phyloP scores from a whole-genome alignment of 768 basidiomycete species.

The Cyclocybe aegerita region DNA sequence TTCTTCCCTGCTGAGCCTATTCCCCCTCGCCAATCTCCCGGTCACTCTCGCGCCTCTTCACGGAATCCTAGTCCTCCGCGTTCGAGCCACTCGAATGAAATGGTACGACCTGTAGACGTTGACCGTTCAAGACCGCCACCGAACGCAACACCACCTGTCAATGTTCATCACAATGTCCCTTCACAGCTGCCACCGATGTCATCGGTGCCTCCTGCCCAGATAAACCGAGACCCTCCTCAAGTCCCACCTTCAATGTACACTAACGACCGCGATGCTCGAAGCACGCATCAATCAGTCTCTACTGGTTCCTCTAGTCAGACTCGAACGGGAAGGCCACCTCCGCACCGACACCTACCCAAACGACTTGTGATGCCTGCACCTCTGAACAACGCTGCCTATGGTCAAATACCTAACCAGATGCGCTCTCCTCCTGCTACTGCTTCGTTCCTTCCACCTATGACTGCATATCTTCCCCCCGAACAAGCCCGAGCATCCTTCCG shows the following conservation, averaged over 20 bases:
- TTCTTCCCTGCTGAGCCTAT: not conserved
- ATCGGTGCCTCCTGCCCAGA: not conserved
- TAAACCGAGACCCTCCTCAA: not conserved
- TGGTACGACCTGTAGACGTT: no score
- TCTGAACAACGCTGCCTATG: constrained; percentile 37
- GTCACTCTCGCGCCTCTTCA: constrained; percentile 8
- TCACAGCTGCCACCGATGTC: not conserved
- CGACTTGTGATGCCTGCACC: constrained; percentile 75
- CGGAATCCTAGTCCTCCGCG: constrained; percentile 6
- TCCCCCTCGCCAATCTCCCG: not conserved
- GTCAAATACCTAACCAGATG: not conserved
- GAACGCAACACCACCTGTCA: not conserved
- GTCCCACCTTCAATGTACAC: constrained; percentile 3
- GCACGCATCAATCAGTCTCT: constrained; percentile 24
- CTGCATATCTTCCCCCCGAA: constrained; percentile 10
- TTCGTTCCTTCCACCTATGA: constrained; percentile 11
- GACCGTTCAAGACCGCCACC: not conserved
- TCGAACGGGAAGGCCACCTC: constrained; percentile 21
- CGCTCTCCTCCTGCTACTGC: constrained; percentile 5
- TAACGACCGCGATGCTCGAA: constrained; percentile 17
- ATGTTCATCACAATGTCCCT: not conserved
- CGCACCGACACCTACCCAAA: constrained; percentile 49
- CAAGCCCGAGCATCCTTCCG: constrained; percentile 10
- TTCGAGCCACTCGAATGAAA: no score
- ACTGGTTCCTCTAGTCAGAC: constrained; percentile 23